Evolutionary conservation across 768 basidiomycete genomes (phyloP), one percentile per base, ranked within the genome.

Genomic region (Boletus reticuloceps): DNA sequence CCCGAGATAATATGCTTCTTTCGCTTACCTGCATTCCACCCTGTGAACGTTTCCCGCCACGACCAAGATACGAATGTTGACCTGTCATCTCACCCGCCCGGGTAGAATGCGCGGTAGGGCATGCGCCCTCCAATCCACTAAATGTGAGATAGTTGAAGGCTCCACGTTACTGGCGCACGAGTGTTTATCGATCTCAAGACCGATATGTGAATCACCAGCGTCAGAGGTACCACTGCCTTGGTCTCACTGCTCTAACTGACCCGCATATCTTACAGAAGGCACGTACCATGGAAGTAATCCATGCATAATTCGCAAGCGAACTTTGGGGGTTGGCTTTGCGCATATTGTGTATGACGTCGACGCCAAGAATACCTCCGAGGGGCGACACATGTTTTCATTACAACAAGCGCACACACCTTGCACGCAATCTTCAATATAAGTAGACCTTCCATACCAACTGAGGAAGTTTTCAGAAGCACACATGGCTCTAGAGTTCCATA

Each of bases 11-110:
- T 6, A 27, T 5, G 5, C 43, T 54, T 58, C 42, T 37, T 47
- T 60, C 45, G 43, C 58, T 50, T 60, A 42, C 60, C 51, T 40
- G 6, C 19, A 19, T 36, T 40, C 16, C n/a, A 46, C 17, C 51
- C 34, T 49, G 46, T 11, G 41, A 59, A 44, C 14, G n/a, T 22
- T 43, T 47, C 31, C 40, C 17, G n/a, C 39, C 5, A 13, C 11
- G 20, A 22, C 19, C 14, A 4, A 13, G 6, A 31, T 5, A 13
- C 5, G 11, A 39, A 16, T 7, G 22, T 13, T 10, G 14, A 40
- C 34, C 36, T 40, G 6, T 22, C 16, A 46, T 40, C 25, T 8
- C 13, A n/a, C 32, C 39, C 44, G 22, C 32, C 37, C 29, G 17
- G 14, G 46, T 22, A 17, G 10, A 47, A 43, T 31, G 42, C 6